phyloP scores from a whole-genome alignment of 805 yeast genomes.

The Ogataea zsoltii region DNA sequence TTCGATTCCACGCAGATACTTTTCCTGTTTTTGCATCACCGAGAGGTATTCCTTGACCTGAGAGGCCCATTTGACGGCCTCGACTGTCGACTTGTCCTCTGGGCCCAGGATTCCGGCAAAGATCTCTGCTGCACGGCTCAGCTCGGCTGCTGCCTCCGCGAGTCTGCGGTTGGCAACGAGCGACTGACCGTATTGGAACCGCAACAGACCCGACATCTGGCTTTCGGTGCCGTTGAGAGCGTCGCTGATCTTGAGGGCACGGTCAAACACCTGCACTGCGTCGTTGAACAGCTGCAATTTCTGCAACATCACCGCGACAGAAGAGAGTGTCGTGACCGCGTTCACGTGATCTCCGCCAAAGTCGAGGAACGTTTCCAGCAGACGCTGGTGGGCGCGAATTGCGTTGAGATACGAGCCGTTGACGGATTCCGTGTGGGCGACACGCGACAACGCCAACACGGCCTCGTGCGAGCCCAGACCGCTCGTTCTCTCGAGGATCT shows the following conservation, averaged over 20 bases:
- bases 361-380: slow-evolving; percentile 60
- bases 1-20: slow-evolving; percentile 29
- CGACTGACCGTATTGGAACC: slow-evolving; percentile 68
- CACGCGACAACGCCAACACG: slow-evolving; percentile 66
- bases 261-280: slow-evolving; percentile 53
- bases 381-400: slow-evolving; percentile 59
- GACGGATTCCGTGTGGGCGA: slow-evolving; percentile 70
- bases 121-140: slow-evolving; percentile 54
- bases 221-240: slow-evolving; percentile 57
- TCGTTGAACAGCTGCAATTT: slow-evolving; percentile 46
- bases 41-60: slow-evolving; percentile 54
- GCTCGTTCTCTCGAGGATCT: slow-evolving; percentile 72
- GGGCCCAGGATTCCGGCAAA: slow-evolving; percentile 65
- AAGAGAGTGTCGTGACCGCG: slow-evolving; percentile 58
- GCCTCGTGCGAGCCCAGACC: slow-evolving; percentile 85
- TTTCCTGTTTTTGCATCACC: slow-evolving; percentile 45
- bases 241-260: slow-evolving; percentile 53
- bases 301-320: slow-evolving; percentile 61
- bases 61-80: slow-evolving; percentile 63
- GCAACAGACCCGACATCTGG: slow-evolving; percentile 62
- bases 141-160: slow-evolving; percentile 55
- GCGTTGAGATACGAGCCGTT: slow-evolving; percentile 61
- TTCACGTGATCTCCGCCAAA: slow-evolving; percentile 69
- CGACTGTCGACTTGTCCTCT: slow-evolving; percentile 65
- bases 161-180: slow-evolving; percentile 53